Evolutionary conservation across 1,284 basidiomycete genomes (phyloP), one percentile per base, ranked within the genome.

Genomic region (Schizophyllum commune): DNA sequence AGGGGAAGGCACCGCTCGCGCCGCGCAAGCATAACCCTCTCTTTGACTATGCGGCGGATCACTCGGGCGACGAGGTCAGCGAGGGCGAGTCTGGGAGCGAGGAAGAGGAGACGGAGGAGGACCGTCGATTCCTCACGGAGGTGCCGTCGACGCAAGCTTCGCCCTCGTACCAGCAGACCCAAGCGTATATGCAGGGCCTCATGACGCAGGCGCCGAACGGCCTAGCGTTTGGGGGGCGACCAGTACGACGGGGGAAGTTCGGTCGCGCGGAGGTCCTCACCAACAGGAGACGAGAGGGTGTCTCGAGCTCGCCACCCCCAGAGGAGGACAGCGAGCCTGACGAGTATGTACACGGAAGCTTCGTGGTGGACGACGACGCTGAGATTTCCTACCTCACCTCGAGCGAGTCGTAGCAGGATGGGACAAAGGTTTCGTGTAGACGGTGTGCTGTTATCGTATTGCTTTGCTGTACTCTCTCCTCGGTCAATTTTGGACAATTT

Each of bases 31-130:
- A 73, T 65, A 84, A 85, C 67, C 76, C 75, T 9, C 81, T 81
- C 73, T 78, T 86, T 62, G 86, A 88, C 66, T 77, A 81, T 58
- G 88, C 85, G 73, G 90, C 92, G 0, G 75, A 75, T 27, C 90
- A 93, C 68, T 92, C 90, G 17, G 92, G 91, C 21, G 89, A 91
- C 64, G 92, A 93, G 68, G 79, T 79, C 61, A 88, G 85, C 66
- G 80, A 77, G 64, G 84, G 90, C 60, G 77, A 74, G 0, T 86
- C 84, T 2, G 77, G 81, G 61, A 77, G 75, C 52, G 81, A 86
- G 63, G 80, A 83, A 32, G 83, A 84, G 20, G 88, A 87, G 68
- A 83, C 78, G 66, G 89, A 89, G 67, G 83, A 82, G 58, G 92
- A 94, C 69, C 76, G 81, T 47, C 76, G 74, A 63, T 93, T 92